Conservation (phyloP, 2,329 filamentous ascomycete genomes). For the Lasiodiplodia sp. region DNA sequence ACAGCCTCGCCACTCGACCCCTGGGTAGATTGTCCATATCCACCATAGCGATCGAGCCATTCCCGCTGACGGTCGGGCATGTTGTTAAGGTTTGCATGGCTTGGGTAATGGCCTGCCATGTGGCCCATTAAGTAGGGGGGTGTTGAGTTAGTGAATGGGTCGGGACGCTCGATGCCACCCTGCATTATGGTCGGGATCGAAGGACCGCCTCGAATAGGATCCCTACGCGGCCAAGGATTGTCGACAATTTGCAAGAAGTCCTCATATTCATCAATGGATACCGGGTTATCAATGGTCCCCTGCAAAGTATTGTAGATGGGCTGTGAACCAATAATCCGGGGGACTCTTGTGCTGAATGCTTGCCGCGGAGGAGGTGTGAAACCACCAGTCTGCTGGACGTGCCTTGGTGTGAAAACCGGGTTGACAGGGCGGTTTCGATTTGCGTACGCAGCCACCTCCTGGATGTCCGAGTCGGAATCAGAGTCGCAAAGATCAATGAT, state of each 20-base stretch:
- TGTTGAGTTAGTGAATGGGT: neutral
- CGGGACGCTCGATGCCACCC: neutral
- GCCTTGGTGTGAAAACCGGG: neutral
- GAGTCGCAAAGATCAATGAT: slow-evolving; percentile 20
- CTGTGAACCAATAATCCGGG: neutral
- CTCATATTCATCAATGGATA: slow-evolving; percentile 2
- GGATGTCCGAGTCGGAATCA: slow-evolving; percentile 16
- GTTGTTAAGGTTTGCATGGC: neutral
- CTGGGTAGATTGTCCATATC: neutral
- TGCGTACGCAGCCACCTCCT: neutral
- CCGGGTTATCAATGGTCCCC: neutral
- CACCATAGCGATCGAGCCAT: slow-evolving; percentile 6
- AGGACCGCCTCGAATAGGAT: neutral
- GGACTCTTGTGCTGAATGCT: neutral
- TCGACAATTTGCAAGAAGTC: neutral
- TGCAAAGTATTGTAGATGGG: neutral
- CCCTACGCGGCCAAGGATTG: neutral
- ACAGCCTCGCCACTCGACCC: neutral
- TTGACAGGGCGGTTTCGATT: neutral
- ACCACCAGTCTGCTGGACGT: neutral
- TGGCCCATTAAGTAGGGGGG: neutral
- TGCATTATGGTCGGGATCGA: neutral
- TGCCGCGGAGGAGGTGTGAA: neutral
- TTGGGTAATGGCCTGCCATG: slow-evolving; percentile 12
- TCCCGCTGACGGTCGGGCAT: slow-evolving; percentile 1